Percentiles rank a stretch among this genome's conserved stretches.
These are phyloP conservation scores for Colletotrichum australisinense DNA, from an alignment of 2,329 filamentous ascomycete genomes.

Conservation along the genomic window DNA sequence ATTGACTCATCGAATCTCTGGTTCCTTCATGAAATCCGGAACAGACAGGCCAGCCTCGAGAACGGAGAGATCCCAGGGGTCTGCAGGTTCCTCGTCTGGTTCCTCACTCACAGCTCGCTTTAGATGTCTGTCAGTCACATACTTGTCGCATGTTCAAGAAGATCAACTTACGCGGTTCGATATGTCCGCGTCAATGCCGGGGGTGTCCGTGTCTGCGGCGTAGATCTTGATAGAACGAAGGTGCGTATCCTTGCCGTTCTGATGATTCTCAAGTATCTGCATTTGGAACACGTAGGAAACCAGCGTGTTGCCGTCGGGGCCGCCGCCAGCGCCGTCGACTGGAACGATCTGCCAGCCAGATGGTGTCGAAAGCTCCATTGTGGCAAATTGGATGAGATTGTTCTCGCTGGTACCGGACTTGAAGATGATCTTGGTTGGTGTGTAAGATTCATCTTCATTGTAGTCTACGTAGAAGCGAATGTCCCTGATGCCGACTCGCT, in stretches of 20 bases:
- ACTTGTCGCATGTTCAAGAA: not conserved
- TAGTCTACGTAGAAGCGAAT: constrained; percentile 92
- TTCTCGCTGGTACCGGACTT: constrained; percentile 91
- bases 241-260: constrained; percentile 99
- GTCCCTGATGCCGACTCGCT: constrained; percentile 81
- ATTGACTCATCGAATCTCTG: constrained; percentile 51
- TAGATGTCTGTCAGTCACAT: constrained; percentile 28
- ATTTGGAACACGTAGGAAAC: constrained; percentile 92
- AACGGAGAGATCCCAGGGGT: constrained; percentile 39
- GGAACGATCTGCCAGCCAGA: constrained; percentile 93
- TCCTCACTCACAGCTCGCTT: constrained; percentile 12
- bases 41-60: constrained; percentile 49
- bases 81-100: constrained; percentile 31
- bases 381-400: constrained; percentile 88
- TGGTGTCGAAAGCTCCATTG: constrained; percentile 81
- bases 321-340: constrained; percentile 63
- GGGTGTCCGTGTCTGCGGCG: constrained; percentile 63
- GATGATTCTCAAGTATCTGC: constrained; percentile 93
- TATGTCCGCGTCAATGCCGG: constrained; percentile 46
- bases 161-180: constrained; percentile 38
- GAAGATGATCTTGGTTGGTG: constrained; percentile 91
- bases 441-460: constrained; percentile 93
- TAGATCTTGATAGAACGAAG: constrained; percentile 92
- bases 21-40: constrained; percentile 56
- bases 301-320: constrained; percentile 77